A percentile compares a stretch with the other conserved stretches of the same genome.
These are phyloP conservation scores for Apium graveolens DNA, from an alignment of 129 eudicot genomes.

Conservation along the genomic window DNA sequence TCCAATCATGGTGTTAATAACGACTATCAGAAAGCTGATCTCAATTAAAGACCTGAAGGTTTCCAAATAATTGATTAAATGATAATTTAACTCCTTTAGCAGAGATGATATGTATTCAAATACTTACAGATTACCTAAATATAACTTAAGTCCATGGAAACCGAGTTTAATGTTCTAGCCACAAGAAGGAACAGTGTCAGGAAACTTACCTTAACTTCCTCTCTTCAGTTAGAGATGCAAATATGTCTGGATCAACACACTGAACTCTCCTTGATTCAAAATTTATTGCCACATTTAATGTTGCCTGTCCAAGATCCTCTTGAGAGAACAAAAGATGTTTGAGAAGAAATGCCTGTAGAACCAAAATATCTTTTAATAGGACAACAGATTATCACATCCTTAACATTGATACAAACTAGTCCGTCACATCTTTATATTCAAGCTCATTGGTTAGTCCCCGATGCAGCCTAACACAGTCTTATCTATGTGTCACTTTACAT, in stretches of 20 bases:
- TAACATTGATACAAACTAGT: neutral
- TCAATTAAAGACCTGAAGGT: neutral
- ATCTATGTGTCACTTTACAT: neutral
- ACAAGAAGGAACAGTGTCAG: neutral
- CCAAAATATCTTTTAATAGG: constrained; percentile 5
- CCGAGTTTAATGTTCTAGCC: neutral
- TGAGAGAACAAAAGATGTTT: constrained; percentile 63
- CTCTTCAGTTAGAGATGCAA: constrained; percentile 65
- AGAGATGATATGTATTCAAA: too few species aligned
- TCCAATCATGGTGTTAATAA: neutral
- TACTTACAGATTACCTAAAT: neutral
- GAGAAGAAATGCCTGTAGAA: constrained; percentile 91
- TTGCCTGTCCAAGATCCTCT: constrained; percentile 39
- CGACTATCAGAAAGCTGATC: neutral
- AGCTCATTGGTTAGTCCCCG: neutral
- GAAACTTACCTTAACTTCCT: constrained; percentile 56
- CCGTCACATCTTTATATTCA: neutral
- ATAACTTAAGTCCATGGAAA: neutral
- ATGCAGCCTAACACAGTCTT: neutral
- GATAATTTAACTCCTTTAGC: neutral
- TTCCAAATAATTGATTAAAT: neutral
- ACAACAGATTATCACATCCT: neutral
- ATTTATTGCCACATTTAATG: constrained; percentile 22
- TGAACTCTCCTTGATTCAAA: constrained; percentile 25
- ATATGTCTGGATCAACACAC: constrained; percentile 40